These are phyloP conservation scores for Sugiyamaella americana DNA, from an alignment of 805 yeast species.

Conservation along the genomic window DNA sequence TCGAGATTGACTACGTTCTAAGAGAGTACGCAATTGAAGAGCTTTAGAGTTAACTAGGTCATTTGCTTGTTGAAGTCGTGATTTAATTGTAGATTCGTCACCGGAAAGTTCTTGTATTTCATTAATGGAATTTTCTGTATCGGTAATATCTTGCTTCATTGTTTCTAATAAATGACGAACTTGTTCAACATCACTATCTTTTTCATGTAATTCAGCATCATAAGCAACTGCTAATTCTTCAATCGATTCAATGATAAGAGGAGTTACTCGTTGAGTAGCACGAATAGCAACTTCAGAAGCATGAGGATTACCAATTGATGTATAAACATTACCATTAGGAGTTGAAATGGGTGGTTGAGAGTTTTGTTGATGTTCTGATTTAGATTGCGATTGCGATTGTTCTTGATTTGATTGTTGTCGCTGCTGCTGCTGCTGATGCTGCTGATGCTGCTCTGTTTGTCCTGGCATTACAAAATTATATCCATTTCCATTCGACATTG, in stretches of 20 bases:
- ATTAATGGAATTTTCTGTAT: constrained; percentile 30
- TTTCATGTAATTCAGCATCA: constrained; percentile 47
- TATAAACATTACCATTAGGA: constrained; percentile 4
- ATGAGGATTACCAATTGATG: constrained; percentile 32
- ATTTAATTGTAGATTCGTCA: constrained; percentile 23
- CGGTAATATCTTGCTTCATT: constrained; percentile 37
- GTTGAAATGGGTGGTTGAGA: neutral
- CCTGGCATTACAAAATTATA: neutral
- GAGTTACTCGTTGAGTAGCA: constrained; percentile 42
- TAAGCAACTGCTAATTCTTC: constrained; percentile 42
- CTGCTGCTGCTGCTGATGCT: neutral
- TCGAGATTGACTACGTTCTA: constrained; percentile 62
- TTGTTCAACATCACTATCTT: constrained; percentile 48
- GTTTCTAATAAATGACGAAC: constrained; percentile 39
- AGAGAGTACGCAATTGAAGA: constrained; percentile 36
- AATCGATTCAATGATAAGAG: constrained; percentile 30
- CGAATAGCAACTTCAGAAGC: constrained; percentile 49
- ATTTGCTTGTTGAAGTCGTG: constrained; percentile 23
- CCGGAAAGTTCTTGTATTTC: constrained; percentile 29
- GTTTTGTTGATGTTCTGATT: neutral
- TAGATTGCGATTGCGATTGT: neutral
- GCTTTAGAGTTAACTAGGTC: constrained; percentile 28
- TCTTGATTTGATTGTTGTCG: neutral
- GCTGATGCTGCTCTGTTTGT: neutral
- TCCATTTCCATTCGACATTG: constrained; percentile 11